A percentile compares a stretch with the other conserved stretches of the same genome.
Conservation (phyloP, 2,329 filamentous ascomycete genomes). For the Exophiala bonariae region DNA sequence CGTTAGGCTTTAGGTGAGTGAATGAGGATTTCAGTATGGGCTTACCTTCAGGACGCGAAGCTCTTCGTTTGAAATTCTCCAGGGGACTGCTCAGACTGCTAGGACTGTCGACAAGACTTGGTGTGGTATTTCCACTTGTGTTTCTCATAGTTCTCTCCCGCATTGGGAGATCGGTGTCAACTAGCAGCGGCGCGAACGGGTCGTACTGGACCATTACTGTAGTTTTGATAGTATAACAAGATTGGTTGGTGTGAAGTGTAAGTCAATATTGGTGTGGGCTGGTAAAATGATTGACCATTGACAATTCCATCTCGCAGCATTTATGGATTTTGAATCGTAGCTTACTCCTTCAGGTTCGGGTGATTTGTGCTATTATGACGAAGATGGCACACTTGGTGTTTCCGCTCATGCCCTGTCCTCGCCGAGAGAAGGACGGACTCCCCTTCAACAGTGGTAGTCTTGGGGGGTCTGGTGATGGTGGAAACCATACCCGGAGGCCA, state of each 20-base stretch:
- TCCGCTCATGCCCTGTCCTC: too few relatives aligned
- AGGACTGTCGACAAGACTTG: conserved; percentile 1
- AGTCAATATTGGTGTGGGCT: neutral
- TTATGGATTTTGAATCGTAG: conserved; percentile 2
- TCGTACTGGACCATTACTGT: conserved; percentile 21
- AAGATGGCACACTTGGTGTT: too few relatives aligned
- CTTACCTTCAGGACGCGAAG: neutral
- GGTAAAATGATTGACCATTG: neutral
- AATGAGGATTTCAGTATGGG: neutral
- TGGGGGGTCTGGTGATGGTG: too few relatives aligned
- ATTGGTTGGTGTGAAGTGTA: conserved; percentile 1
- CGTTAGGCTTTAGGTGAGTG: too few relatives aligned
- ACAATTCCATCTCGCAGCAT: neutral
- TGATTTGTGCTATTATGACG: too few relatives aligned
- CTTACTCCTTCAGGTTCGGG: neutral
- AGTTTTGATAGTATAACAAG: conserved; percentile 2
- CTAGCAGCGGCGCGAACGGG: conserved; percentile 16
- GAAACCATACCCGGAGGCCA: too few relatives aligned
- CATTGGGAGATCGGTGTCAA: conserved; percentile 8
- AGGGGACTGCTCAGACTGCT: neutral
- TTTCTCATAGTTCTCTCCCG: conserved; percentile 5
- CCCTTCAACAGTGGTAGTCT: too few relatives aligned
- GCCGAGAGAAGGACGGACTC: too few relatives aligned
- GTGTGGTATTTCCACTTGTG: neutral
- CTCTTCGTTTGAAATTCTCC: too few relatives aligned